Percentiles rank a stretch among this genome's conserved stretches.
Evolutionary conservation across 768 basidiomycete genomes (phyloP).

Genomic region (Gyrodon lividus): DNA sequence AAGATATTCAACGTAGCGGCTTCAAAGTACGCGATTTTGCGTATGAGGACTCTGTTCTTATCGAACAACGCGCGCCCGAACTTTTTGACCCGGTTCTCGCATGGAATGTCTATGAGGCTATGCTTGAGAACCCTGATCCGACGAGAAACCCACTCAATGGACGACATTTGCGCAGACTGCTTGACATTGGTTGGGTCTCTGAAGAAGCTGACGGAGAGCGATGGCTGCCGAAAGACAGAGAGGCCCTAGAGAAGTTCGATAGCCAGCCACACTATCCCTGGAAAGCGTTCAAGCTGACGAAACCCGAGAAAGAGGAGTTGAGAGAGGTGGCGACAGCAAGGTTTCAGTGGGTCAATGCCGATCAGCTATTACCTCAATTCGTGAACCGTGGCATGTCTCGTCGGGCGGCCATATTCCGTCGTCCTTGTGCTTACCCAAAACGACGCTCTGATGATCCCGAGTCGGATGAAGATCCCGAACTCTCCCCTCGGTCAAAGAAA

Average conservation of each 20-base stretch:
- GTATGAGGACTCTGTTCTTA: constrained; percentile 18
- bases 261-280: constrained; percentile 25
- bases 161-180: constrained; percentile 26
- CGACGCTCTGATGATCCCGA: constrained; percentile 21
- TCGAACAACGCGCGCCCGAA: constrained; percentile 20
- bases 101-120: constrained; percentile 31
- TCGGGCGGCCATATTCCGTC: constrained; percentile 14
- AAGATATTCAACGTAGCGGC: constrained; percentile 28
- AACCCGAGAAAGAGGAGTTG: constrained; percentile 27
- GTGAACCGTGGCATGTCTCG: constrained; percentile 22
- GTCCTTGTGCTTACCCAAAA: constrained; percentile 15
- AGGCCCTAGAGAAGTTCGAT: constrained; percentile 28
- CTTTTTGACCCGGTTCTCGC: constrained; percentile 32
- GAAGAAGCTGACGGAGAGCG: constrained; percentile 20
- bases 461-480: constrained; percentile 4
- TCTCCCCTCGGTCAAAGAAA: constrained; percentile 28
- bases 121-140: constrained; percentile 19
- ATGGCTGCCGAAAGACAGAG: constrained; percentile 26
- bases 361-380: constrained; percentile 27
- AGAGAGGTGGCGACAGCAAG: constrained; percentile 24
- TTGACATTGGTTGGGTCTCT: constrained; percentile 30
- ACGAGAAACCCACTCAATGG: constrained; percentile 22
- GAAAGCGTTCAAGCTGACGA: constrained; percentile 20
- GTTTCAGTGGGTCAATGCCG: constrained; percentile 33
- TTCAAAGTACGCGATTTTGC: constrained; percentile 35